Evolutionary conservation across 106 monocot species (phyloP), one percentile per base, ranked within the genome.

Genomic region (Platanthera guangdongensis): DNA sequence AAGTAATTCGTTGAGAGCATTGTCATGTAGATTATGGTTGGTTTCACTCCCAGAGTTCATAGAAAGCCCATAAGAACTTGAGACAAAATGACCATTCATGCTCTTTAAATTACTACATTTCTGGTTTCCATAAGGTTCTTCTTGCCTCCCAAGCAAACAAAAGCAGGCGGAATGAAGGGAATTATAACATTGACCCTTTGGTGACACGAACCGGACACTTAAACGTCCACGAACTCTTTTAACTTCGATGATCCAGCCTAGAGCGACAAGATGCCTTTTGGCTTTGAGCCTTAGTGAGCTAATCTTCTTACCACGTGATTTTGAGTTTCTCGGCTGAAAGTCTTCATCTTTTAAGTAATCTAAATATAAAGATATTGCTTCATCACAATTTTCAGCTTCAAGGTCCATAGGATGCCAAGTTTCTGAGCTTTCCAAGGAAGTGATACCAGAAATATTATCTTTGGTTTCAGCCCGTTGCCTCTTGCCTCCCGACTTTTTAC

Each of bases 161-260:
- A 7, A 25, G 68, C 82, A 84, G 3, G 84, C 81, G 10, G 12
- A 39, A 11, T 15, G 16, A 71, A 87, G 81, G 52, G 91, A 88
- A 63, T 76, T 72, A 54, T 75, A 84, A 16, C 0, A 11, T 28
- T 47, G 54, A 25, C 80, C 84, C 52, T 76, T 68, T 18, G 90
- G 86, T 79, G 84, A 72, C 47, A 7, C 8, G 46, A 72, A 90
- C 22, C 76, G 75, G 67, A 78, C 30, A 73, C 76, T 89, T 52
- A 32, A 10, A 9, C 25, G 5, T 50, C 6, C 30, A 19, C 28
- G 0, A 10, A 69, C 47, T 73, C 48, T 75, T 72, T 9, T 67
- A 13, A 10, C 12, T 76, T 84, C 77, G 21, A 85, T 74, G 28
- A 55, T 85, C 90, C 90, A 90, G 3, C 90, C 86, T 51, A 87